Evolutionary conservation across 176 grass and related monocot genomes (phyloP).

Genomic region (Sorghum bicolor): DNA sequence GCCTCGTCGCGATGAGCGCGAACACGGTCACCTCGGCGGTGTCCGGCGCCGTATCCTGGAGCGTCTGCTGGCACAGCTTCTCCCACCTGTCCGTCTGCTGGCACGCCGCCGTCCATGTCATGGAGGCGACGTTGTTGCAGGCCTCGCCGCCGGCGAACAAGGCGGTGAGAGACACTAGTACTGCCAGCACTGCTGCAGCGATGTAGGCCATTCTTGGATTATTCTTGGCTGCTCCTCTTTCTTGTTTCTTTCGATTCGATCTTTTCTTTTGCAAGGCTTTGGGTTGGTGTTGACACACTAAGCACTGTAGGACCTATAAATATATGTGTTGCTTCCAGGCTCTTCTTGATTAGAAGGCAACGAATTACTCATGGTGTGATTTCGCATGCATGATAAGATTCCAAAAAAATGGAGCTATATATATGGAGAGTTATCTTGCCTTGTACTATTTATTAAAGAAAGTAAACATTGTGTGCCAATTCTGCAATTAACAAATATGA

Average conservation of each 20-base stretch:
- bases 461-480: neutral
- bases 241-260: neutral
- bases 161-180: neutral
- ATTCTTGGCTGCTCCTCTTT: neutral
- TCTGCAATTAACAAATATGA: neutral
- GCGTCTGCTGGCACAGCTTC: conserved; percentile 6
- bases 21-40: neutral
- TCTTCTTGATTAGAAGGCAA: neutral
- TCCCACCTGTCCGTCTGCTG: neutral
- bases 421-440: neutral
- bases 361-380: neutral
- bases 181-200: neutral
- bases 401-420: neutral
- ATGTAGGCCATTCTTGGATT: neutral
- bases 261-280: neutral
- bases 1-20: neutral
- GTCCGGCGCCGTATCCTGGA: neutral
- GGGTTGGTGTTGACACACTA: neutral
- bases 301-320: neutral
- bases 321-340: neutral
- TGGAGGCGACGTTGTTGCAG: neutral
- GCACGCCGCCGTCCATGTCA: neutral
- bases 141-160: neutral
- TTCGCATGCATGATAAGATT: neutral
- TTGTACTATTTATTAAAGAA: neutral